These are phyloP conservation scores for Cyamopsis tetragonoloba DNA, from an alignment of 306 rosid genomes.

Conservation along the genomic window DNA sequence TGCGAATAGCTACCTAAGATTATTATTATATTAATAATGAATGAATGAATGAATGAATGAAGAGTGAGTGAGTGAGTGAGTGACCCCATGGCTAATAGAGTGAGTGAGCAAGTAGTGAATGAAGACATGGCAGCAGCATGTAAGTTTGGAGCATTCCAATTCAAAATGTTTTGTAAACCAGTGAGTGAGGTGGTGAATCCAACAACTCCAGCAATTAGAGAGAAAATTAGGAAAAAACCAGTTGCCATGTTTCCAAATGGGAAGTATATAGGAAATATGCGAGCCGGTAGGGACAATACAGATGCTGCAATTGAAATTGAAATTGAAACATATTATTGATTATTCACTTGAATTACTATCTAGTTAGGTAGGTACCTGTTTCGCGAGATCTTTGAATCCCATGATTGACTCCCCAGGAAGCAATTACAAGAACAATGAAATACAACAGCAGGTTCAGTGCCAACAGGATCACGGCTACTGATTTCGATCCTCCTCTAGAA, in stretches of 20 bases:
- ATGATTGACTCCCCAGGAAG: constrained; percentile 86
- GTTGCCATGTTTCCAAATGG: constrained; percentile 90
- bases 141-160: constrained; percentile 47
- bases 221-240: constrained; percentile 61
- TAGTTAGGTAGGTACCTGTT: too few relatives aligned
- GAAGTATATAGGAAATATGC: constrained; percentile 73
- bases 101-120: constrained; percentile 57
- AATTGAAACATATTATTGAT: background rate
- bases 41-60: too few relatives aligned
- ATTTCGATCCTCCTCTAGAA: constrained; percentile 59
- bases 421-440: constrained; percentile 55
- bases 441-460: constrained; percentile 58
- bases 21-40: too few relatives aligned
- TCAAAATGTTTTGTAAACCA: constrained; percentile 53
- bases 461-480: constrained; percentile 57
- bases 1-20: too few relatives aligned
- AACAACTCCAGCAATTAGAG: constrained; percentile 86
- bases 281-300: constrained; percentile 49
- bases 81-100: constrained; percentile 91
- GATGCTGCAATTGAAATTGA: constrained; percentile 53
- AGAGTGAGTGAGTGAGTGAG: too few relatives aligned
- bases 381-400: constrained; percentile 65
- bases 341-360: background rate
- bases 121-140: constrained; percentile 75
- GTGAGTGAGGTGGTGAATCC: constrained; percentile 69